phyloP scores from a whole-genome alignment of 306 rosid genomes.

The Morella rubra region DNA sequence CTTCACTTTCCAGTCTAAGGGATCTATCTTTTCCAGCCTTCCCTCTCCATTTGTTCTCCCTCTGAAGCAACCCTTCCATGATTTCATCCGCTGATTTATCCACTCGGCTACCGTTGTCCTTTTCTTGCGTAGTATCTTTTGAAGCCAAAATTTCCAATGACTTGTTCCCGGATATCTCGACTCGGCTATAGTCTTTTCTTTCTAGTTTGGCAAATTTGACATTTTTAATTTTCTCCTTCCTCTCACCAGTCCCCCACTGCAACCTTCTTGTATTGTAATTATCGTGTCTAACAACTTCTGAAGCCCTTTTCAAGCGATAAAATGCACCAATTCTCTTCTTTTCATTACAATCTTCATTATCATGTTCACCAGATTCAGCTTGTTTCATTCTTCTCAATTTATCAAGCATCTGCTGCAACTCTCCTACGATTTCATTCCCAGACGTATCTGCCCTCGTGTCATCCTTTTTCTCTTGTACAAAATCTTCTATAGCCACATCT shows the following conservation, averaged over 20 bases:
- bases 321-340: slow-evolving; percentile 30
- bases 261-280: slow-evolving; percentile 6
- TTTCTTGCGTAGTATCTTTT: too few species aligned
- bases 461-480: slow-evolving; percentile 11
- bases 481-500: slow-evolving; percentile 21
- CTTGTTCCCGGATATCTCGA: too few species aligned
- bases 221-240: slow-evolving; percentile 15
- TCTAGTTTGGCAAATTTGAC: neutral
- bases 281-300: slow-evolving; percentile 14
- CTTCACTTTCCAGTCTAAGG: too few species aligned
- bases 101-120: too few species aligned
- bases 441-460: slow-evolving; percentile 4
- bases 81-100: too few species aligned
- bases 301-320: slow-evolving; percentile 26
- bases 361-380: slow-evolving; percentile 6
- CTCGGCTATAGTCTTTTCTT: too few species aligned
- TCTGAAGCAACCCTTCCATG: too few species aligned
- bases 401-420: neutral
- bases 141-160: too few species aligned
- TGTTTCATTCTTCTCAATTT: slow-evolving; percentile 5
- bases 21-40: too few species aligned
- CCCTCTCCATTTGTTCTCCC: too few species aligned
- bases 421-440: slow-evolving; percentile 4
- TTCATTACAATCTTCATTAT: slow-evolving; percentile 5
- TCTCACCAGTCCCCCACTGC: slow-evolving; percentile 8